These are phyloP conservation scores for Cucumis sativus DNA, from an alignment of 306 rosid genomes.

Conservation along the genomic window DNA sequence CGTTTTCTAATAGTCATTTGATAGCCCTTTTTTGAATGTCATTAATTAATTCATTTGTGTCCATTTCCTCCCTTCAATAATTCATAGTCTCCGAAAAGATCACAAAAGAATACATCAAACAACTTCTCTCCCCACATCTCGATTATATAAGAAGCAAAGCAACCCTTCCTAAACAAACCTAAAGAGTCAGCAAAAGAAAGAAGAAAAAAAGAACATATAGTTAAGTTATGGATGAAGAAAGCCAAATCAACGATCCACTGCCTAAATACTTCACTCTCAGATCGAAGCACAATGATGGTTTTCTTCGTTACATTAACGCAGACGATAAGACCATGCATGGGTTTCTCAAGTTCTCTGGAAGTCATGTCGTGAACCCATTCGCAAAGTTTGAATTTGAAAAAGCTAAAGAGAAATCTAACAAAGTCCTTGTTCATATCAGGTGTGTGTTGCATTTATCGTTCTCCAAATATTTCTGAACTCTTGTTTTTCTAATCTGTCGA, in stretches of 20 bases:
- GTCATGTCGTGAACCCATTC: background rate
- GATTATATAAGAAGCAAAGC: background rate
- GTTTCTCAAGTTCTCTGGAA: background rate
- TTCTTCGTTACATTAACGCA: background rate
- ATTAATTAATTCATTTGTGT: background rate
- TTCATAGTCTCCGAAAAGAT: background rate
- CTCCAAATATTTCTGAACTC: background rate
- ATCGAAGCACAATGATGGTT: background rate
- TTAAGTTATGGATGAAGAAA: background rate
- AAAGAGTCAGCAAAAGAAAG: background rate
- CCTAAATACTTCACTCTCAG: background rate
- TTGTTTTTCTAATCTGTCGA: too few species aligned
- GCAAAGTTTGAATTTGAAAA: background rate
- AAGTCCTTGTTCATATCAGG: background rate
- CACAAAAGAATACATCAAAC: background rate
- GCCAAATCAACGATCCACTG: background rate
- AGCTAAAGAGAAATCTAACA: background rate
- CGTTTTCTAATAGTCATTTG: too few species aligned
- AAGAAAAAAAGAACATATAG: background rate
- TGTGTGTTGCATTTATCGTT: background rate
- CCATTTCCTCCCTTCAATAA: background rate
- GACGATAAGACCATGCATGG: background rate
- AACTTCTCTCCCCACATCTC: background rate
- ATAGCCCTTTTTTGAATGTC: too few species aligned
- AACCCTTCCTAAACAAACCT: background rate